Evolutionary conservation across 176 grass and related monocot genomes (phyloP).

Genomic region (Elymus sibiricus): DNA sequence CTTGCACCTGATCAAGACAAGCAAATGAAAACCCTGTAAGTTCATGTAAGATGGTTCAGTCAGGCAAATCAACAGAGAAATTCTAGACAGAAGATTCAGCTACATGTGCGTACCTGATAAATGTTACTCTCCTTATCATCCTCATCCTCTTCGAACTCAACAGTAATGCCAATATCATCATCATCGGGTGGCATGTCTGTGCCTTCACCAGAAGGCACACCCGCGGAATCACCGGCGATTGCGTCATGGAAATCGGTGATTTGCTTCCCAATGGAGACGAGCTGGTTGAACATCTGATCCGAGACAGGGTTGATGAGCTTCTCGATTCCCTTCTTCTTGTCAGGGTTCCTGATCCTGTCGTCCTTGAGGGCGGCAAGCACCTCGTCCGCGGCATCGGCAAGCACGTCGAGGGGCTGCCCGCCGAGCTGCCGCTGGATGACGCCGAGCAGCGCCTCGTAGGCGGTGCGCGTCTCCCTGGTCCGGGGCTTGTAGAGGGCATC

Average conservation of each 20-base stretch:
- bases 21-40: not conserved
- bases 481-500: slow-evolving; percentile 51
- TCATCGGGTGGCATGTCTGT: slow-evolving; percentile 52
- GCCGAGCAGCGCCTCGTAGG: slow-evolving; percentile 60
- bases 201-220: slow-evolving; percentile 29
- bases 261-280: slow-evolving; percentile 66
- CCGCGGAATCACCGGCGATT: not conserved
- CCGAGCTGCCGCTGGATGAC: slow-evolving; percentile 63
- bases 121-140: slow-evolving; percentile 68
- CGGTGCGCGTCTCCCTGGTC: slow-evolving; percentile 74
- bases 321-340: slow-evolving; percentile 86
- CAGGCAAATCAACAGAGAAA: not conserved
- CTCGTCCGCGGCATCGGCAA: slow-evolving; percentile 59
- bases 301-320: slow-evolving; percentile 62
- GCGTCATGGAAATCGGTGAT: slow-evolving; percentile 70
- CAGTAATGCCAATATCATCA: slow-evolving; percentile 76
- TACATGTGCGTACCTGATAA: slow-evolving; percentile 53
- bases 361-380: slow-evolving; percentile 65
- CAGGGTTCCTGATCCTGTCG: slow-evolving; percentile 53
- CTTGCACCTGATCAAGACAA: slow-evolving; percentile 61
- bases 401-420: slow-evolving; percentile 60
- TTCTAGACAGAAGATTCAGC: not conserved
- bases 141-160: slow-evolving; percentile 82
- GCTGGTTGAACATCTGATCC: slow-evolving; percentile 69
- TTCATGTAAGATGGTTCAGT: not conserved